phyloP scores from a whole-genome alignment of 1,139 yeast genomes.

The Lodderomyces jiufengensis region DNA sequence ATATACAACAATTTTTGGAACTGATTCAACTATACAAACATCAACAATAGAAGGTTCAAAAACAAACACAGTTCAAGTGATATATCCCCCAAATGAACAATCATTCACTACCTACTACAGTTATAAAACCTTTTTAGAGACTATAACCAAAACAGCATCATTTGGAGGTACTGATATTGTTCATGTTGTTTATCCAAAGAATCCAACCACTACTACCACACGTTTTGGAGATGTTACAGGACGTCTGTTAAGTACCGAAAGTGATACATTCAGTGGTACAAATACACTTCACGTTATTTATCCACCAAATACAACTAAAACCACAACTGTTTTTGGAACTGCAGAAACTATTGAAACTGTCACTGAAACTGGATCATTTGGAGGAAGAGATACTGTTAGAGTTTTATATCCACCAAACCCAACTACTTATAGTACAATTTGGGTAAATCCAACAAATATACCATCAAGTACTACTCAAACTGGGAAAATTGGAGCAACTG shows the following conservation, averaged over 20 bases:
- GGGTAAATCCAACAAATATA: too few relatives aligned
- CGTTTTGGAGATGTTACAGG: background rate
- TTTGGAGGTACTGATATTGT: constrained; percentile 17
- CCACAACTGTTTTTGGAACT: constrained; percentile 13
- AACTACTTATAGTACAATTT: constrained; percentile 10
- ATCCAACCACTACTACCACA: constrained; percentile 5
- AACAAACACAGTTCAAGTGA: too few relatives aligned
- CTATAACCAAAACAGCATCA: constrained; percentile 7
- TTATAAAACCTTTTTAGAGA: too few relatives aligned
- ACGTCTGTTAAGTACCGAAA: constrained; percentile 6
- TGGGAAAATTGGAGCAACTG: too few relatives aligned
- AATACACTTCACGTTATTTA: constrained; percentile 17
- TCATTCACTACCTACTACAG: too few relatives aligned
- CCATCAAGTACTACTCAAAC: too few relatives aligned
- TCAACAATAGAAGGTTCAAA: too few relatives aligned
- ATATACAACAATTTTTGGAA: too few relatives aligned
- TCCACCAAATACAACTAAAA: constrained; percentile 17
- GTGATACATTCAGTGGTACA: constrained; percentile 13
- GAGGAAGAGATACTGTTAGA: constrained; percentile 17
- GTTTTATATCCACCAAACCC: constrained; percentile 17
- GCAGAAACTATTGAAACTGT: too few relatives aligned
- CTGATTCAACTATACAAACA: too few relatives aligned
- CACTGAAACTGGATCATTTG: constrained; percentile 11
- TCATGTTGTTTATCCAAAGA: too few relatives aligned
- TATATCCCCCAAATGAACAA: too few relatives aligned